Percentiles rank a stretch among this genome's conserved stretches.
Conservation (phyloP, 805 yeast species). For the Saccharomyces paradoxus region DNA sequence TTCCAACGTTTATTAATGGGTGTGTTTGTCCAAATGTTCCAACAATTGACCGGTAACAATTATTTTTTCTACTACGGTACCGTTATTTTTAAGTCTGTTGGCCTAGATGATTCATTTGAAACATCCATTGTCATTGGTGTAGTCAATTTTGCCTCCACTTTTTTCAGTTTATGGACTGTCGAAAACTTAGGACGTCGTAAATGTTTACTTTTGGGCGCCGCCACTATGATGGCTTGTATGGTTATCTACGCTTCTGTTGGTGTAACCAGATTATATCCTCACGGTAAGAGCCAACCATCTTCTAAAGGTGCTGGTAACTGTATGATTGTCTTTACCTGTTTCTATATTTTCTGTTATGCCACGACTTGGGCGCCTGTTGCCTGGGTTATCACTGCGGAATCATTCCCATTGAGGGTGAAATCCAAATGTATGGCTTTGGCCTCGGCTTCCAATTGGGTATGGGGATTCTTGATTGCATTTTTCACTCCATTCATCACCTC, state of each 20-base stretch:
- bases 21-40: slow-evolving; percentile 47
- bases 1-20: slow-evolving; percentile 39
- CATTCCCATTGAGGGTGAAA: slow-evolving; percentile 62
- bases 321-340: slow-evolving; percentile 34
- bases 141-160: slow-evolving; percentile 48
- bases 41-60: slow-evolving; percentile 57
- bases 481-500: slow-evolving; percentile 63
- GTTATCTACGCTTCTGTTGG: slow-evolving; percentile 50
- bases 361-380: slow-evolving; percentile 65
- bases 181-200: slow-evolving; percentile 45
- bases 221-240: slow-evolving; percentile 37
- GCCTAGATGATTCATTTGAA: slow-evolving; percentile 44
- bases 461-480: slow-evolving; percentile 59
- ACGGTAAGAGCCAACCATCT: slow-evolving; percentile 34
- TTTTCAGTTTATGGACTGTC: slow-evolving; percentile 39
- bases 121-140: slow-evolving; percentile 50
- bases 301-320: slow-evolving; percentile 31
- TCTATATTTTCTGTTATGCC: slow-evolving; percentile 59
- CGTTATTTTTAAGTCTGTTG: slow-evolving; percentile 15
- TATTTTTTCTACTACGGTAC: slow-evolving; percentile 60
- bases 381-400: slow-evolving; percentile 54
- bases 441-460: slow-evolving; percentile 51
- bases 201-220: slow-evolving; percentile 38
- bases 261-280: slow-evolving; percentile 34
- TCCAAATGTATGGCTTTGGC: slow-evolving; percentile 47